A percentile compares a stretch with the other conserved stretches of the same genome.
Conservation (phyloP, 2,329 filamentous ascomycete genomes). For the Podosphaera fusca region DNA sequence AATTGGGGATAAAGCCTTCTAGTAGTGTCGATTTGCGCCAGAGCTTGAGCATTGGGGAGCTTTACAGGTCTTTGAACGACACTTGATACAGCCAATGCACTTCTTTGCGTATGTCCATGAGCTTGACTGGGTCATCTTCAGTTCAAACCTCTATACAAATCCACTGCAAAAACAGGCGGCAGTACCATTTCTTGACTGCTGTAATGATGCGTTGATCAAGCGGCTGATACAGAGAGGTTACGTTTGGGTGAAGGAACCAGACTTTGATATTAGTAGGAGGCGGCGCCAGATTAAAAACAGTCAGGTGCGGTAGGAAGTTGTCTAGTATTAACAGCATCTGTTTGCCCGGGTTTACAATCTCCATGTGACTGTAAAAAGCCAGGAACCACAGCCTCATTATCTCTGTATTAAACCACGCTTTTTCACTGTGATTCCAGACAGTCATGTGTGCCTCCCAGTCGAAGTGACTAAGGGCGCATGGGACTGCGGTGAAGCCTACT, state of each 20-base stretch:
- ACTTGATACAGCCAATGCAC: too few relatives aligned
- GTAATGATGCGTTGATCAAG: constrained; percentile 1
- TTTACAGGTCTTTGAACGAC: too few relatives aligned
- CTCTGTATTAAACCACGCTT: constrained; percentile 1
- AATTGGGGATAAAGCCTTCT: too few relatives aligned
- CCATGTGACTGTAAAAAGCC: not conserved
- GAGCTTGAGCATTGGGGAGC: too few relatives aligned
- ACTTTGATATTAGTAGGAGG: constrained; percentile 1
- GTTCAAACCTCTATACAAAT: too few relatives aligned
- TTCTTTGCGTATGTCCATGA: too few relatives aligned
- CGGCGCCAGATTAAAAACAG: not conserved
- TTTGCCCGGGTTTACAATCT: not conserved
- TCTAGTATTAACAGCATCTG: not conserved
- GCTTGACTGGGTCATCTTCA: too few relatives aligned
- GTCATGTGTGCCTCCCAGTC: too few relatives aligned
- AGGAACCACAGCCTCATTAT: constrained; percentile 1
- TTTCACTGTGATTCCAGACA: too few relatives aligned
- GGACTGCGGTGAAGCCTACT: not conserved
- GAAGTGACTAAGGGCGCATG: not conserved
- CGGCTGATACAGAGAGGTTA: not conserved
- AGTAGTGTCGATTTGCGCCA: too few relatives aligned
- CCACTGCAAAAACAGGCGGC: too few relatives aligned
- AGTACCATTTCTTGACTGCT: too few relatives aligned
- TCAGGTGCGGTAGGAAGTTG: not conserved
- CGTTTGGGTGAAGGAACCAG: not conserved